phyloP scores from a whole-genome alignment of 176 grass and related monocot genomes.

The Avena insularis region DNA sequence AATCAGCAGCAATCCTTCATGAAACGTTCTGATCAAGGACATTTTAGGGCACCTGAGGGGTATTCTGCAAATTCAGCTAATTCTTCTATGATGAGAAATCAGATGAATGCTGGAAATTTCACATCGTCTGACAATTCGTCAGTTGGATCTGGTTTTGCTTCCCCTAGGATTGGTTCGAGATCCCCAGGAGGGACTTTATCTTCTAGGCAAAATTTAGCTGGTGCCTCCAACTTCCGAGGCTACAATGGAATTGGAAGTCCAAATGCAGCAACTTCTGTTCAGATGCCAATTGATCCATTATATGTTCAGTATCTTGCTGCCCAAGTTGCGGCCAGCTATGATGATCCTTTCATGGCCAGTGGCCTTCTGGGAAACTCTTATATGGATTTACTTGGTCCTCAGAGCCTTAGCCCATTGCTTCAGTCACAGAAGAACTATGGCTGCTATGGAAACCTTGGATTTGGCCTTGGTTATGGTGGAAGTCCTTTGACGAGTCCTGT shows the following conservation, averaged over 20 bases:
- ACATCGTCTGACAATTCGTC: conserved; percentile 49
- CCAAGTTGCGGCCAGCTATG: conserved; percentile 58
- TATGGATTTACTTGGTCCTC: conserved; percentile 65
- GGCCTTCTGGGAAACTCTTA: conserved; percentile 54
- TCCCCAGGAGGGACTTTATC: conserved; percentile 55
- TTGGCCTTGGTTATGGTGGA: conserved; percentile 56
- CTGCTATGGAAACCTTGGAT: conserved; percentile 66
- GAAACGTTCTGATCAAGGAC: conserved; percentile 49
- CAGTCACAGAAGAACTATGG: conserved; percentile 69
- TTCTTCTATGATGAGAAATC: conserved; percentile 61
- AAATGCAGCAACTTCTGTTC: conserved; percentile 53
- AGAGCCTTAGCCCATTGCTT: conserved; percentile 60
- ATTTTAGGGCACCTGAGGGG: conserved; percentile 45
- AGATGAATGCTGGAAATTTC: conserved; percentile 63
- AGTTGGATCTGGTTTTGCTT: conserved; percentile 54
- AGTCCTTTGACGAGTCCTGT: conserved; percentile 58
- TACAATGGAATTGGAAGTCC: conserved; percentile 60
- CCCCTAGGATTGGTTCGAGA: conserved; percentile 54
- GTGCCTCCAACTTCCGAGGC: conserved; percentile 52
- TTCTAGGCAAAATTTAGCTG: conserved; percentile 62
- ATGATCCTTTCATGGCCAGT: conserved; percentile 54
- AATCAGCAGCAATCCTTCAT: conserved; percentile 57
- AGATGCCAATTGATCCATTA: conserved; percentile 53
- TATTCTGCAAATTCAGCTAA: conserved; percentile 51
- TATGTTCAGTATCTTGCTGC: conserved; percentile 69